Conservation (phyloP, 352 stramenopile species). For the Pythium sukuiense region DNA sequence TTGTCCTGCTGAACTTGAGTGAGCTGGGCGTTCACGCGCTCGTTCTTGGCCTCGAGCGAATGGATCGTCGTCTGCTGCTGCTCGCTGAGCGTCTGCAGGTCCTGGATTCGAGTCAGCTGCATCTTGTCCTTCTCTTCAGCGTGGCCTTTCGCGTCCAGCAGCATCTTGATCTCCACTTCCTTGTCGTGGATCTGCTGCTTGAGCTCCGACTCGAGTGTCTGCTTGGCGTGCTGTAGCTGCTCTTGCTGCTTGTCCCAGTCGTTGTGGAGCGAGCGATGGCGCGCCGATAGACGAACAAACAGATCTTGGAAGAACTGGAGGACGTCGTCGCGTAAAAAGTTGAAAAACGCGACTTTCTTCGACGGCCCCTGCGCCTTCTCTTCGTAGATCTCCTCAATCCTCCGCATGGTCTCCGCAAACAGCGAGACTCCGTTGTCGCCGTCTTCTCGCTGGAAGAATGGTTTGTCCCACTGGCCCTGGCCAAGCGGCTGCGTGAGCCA, state of each 20-base stretch:
- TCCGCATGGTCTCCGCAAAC: constrained; percentile 43
- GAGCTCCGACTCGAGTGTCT: constrained; percentile 42
- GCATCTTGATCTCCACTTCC: constrained; percentile 40
- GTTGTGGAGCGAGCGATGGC: constrained; percentile 24
- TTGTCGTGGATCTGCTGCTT: constrained; percentile 50
- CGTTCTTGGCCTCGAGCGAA: constrained; percentile 40
- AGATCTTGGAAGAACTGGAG: constrained; percentile 54
- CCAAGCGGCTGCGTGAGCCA: constrained; percentile 44
- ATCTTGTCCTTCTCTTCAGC: constrained; percentile 56
- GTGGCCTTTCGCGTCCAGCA: constrained; percentile 48
- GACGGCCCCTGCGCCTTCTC: constrained; percentile 54
- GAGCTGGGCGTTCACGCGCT: constrained; percentile 27
- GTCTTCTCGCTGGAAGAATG: constrained; percentile 5
- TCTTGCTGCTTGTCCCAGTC: constrained; percentile 34
- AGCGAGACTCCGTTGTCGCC: constrained; percentile 21
- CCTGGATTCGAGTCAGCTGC: constrained; percentile 38
- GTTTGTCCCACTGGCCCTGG: constrained; percentile 41
- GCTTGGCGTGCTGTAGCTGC: constrained; percentile 39
- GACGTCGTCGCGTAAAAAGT: constrained; percentile 61
- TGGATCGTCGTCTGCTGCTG: constrained; percentile 36
- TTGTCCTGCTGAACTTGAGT: constrained; percentile 34
- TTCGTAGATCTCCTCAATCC: constrained; percentile 62
- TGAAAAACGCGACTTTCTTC: constrained; percentile 67
- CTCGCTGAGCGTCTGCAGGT: constrained; percentile 40
- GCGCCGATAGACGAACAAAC: constrained; percentile 39